Conservation (phyloP, 2,329 filamentous ascomycete species). For the Apiospora arundinis region DNA sequence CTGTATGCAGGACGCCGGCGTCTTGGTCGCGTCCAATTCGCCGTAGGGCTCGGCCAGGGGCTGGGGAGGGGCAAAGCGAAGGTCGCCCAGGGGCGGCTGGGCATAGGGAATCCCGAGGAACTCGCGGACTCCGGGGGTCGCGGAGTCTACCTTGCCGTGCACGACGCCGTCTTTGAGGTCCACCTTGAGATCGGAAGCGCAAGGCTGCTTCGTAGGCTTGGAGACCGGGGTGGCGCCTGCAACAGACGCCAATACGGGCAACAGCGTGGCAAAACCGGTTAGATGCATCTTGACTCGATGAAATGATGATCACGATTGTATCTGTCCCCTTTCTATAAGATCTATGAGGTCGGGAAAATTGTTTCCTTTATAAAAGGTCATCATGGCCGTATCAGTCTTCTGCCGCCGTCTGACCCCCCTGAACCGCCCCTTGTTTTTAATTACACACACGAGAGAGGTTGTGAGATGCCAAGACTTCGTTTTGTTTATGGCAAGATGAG, state of each 20-base stretch:
- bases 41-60: conserved; percentile 26
- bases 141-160: background rate
- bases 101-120: conserved; percentile 41
- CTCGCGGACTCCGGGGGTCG: conserved; percentile 25
- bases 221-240: background rate
- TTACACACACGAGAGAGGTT: background rate
- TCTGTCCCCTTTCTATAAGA: no score
- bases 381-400: background rate
- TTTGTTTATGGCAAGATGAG: background rate
- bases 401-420: background rate
- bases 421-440: background rate
- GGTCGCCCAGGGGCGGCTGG: conserved; percentile 34
- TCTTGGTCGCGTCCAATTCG: conserved; percentile 27
- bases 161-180: background rate
- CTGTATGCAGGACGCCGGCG: conserved; percentile 34
- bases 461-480: background rate
- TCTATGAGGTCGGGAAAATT: background rate
- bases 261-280: background rate
- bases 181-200: conserved; percentile 17
- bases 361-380: background rate
- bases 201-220: background rate
- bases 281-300: background rate
- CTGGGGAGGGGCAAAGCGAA: conserved; percentile 36
- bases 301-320: background rate
- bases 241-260: background rate